Evolutionary conservation across 2,329 filamentous ascomycete species (phyloP), one percentile per base, ranked within the genome.

Genomic region (Aspergillus transmontanensis): DNA sequence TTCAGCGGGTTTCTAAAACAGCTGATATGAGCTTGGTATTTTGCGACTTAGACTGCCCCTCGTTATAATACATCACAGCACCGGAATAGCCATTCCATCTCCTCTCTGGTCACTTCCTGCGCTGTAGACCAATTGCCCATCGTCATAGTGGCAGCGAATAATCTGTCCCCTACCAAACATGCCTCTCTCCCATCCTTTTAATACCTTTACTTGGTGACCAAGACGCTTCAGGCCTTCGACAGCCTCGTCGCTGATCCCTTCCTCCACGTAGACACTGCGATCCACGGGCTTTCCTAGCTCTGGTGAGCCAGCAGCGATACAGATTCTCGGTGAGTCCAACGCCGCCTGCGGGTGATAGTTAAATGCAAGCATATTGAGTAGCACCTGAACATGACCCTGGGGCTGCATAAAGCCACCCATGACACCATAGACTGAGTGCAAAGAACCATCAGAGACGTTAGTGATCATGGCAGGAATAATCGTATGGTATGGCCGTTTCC

Each of bases 381-480:
- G 80, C 0, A 97, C 93, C 78, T 98, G 95, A 0, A 98, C 89
- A 64, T 98, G 95, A 26, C 94, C 95, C 78, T 98, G 95, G 0
- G 95, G 95, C 80, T 99, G 95, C 91, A 98, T 98, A 79, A 96
- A 98, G 2, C 93, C 94, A 58, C 95, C 95, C 95, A 98, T 98
- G 64, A 98, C 94, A 59, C 95, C 95, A 72, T 94, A 97, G 0
- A 96, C 91, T 4, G 88, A 90, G 76, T 97, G 92, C 61, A 98
- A 80, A 56, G 86, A 89, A 30, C 87, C 87, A 70, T 96, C 93
- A 5, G 81, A 80, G 21, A 87, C 76, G 69, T 95, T 93, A 0
- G 95, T 98, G 21, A 94, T 88, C 77, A 98, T 85, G 0, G 91
- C 94, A 0, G 95, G 94, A 71, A 99, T 99, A 76, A 99, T 98